phyloP scores from a whole-genome alignment of 1,139 yeast genomes.

The Hansenula lynferdii region DNA sequence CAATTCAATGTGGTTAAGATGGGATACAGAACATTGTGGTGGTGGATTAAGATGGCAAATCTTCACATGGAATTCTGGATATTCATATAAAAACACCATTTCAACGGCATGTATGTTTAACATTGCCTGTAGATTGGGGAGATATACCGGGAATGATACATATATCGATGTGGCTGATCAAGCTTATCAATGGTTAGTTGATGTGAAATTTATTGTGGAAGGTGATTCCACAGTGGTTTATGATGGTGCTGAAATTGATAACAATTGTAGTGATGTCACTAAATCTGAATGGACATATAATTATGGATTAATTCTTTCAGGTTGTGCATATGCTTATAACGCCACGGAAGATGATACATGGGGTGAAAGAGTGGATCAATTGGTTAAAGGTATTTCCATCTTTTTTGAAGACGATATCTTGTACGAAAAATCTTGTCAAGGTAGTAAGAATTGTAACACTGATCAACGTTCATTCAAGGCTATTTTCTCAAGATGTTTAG shows the following conservation, averaged over 20 bases:
- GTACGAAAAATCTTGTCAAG: conserved; percentile 55
- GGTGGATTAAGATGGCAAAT: conserved; percentile 74
- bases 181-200: conserved; percentile 58
- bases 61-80: conserved; percentile 66
- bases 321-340: conserved; percentile 56
- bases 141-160: conserved; percentile 49
- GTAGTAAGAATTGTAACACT: conserved; percentile 42
- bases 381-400: conserved; percentile 40
- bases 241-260: conserved; percentile 54
- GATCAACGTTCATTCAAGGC: conserved; percentile 65
- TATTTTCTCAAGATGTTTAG: conserved; percentile 51
- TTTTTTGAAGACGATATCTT: conserved; percentile 40
- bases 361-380: conserved; percentile 40
- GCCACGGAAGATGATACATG: conserved; percentile 48
- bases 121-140: conserved; percentile 56
- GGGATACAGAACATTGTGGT: conserved; percentile 51
- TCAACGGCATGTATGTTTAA: conserved; percentile 61
- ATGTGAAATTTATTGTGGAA: conserved; percentile 40
- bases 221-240: conserved; percentile 36
- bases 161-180: conserved; percentile 51
- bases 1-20: conserved; percentile 48
- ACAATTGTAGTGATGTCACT: conserved; percentile 46
- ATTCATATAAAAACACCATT: conserved; percentile 61
- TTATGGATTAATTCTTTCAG: conserved; percentile 55
- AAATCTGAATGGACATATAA: conserved; percentile 56